Evolutionary conservation across 2,329 filamentous ascomycete genomes (phyloP).

Genomic region (Exophiala sideris): DNA sequence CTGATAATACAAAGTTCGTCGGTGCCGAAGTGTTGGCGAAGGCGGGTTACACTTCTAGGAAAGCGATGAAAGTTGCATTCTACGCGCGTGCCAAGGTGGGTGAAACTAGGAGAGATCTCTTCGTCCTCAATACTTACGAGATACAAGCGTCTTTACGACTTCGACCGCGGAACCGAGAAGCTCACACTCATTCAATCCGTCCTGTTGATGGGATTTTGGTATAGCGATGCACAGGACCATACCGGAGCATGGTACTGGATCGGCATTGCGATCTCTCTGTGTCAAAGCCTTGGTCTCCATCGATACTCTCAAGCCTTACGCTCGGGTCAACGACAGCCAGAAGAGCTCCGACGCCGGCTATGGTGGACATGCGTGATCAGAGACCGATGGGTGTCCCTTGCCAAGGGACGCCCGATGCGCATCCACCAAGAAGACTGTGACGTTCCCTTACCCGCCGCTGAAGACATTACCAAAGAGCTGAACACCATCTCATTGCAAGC

Average conservation of each 20-base stretch:
- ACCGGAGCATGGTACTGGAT: conserved; percentile 46
- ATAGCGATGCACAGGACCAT: conserved; percentile 40
- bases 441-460: background rate
- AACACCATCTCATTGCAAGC: background rate
- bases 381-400: background rate
- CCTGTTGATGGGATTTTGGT: conserved; percentile 43
- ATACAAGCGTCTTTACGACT: conserved; percentile 27
- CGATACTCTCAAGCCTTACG: conserved; percentile 17
- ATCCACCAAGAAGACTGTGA: conserved; percentile 2
- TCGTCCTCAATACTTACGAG: too few species aligned
- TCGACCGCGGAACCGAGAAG: conserved; percentile 36
- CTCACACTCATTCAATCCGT: conserved; percentile 41
- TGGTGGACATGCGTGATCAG: conserved; percentile 2
- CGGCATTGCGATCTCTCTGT: conserved; percentile 41
- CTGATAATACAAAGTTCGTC: too few species aligned
- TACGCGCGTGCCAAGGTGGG: too few species aligned
- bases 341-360: background rate
- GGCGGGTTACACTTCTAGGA: too few species aligned
- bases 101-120: too few species aligned
- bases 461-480: background rate
- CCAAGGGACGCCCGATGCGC: conserved; percentile 1
- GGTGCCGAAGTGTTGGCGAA: too few species aligned
- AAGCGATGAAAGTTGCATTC: too few species aligned
- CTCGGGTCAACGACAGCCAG: too few species aligned
- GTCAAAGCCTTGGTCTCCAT: conserved; percentile 44